These are phyloP conservation scores for Blastocystis sp. DNA, from an alignment of 352 stramenopile species.

Conservation along the genomic window DNA sequence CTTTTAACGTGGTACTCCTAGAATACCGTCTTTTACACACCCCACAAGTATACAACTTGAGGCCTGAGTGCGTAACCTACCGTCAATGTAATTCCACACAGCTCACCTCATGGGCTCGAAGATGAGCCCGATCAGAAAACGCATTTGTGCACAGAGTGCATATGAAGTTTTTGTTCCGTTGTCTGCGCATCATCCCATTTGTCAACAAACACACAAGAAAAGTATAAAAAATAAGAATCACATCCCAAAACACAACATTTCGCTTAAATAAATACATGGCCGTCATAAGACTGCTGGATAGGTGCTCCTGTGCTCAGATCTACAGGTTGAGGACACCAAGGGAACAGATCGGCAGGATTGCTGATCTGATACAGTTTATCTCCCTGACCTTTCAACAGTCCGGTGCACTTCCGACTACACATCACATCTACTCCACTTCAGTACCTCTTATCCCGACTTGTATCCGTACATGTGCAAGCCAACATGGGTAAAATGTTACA, in stretches of 20 bases:
- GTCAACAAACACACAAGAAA: neutral
- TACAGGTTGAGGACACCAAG: constrained; percentile 6
- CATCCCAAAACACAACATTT: neutral
- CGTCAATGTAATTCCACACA: neutral
- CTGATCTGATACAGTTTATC: constrained; percentile 25
- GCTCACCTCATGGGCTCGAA: neutral
- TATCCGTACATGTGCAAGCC: constrained; percentile 26
- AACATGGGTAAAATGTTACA: constrained; percentile 56
- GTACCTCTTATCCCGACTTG: neutral
- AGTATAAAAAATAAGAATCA: neutral
- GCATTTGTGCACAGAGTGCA: neutral
- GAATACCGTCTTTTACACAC: neutral
- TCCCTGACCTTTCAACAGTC: constrained; percentile 14
- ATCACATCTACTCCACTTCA: neutral
- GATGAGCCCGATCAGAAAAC: neutral
- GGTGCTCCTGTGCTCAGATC: constrained; percentile 21
- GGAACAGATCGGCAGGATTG: constrained; percentile 6
- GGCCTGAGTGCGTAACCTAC: neutral
- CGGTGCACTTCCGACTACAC: neutral
- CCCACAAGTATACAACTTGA: neutral
- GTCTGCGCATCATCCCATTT: neutral
- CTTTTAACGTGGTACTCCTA: neutral
- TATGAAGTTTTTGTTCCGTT: neutral
- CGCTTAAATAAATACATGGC: neutral
- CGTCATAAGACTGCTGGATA: neutral